Evolutionary conservation across 306 rosid species (phyloP).

Genomic region (apple (Malus domestica)): ASM211411v1 NC_041792.1:29280907-29281406

Average conservation of each 20-base stretch:
- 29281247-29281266: background rate
- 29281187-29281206: background rate
- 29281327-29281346: background rate
- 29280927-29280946: constrained; percentile 18
- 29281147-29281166: background rate
- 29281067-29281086: background rate
- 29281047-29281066: background rate
- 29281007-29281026: background rate
- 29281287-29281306: background rate
- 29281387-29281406: background rate
- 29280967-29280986: background rate
- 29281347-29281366: background rate
- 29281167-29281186: background rate
- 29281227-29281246: background rate
- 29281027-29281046: background rate
- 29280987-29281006: background rate
- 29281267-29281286: background rate
- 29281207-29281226: background rate
- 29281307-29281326: background rate
- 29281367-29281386: background rate
- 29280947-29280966: constrained; percentile 3
- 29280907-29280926: constrained; percentile 14
- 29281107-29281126: background rate
- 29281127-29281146: constrained; percentile 6
- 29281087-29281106: background rate